Conservation (phyloP, 1,284 basidiomycete genomes). For the Marasmius fiardii region DNA sequence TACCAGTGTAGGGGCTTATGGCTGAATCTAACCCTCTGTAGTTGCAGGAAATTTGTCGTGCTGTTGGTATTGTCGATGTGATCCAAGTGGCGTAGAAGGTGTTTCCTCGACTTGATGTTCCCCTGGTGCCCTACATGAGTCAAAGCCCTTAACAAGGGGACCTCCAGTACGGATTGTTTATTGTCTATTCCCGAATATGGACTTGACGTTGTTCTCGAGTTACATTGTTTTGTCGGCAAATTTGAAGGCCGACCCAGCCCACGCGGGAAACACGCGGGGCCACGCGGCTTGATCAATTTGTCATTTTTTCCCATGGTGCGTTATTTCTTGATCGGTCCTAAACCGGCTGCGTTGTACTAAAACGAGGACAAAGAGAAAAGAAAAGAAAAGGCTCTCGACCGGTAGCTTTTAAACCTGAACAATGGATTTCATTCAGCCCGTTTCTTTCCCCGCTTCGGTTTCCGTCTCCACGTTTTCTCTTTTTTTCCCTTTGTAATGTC, state of each 20-base stretch:
- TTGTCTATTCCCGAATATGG: not conserved
- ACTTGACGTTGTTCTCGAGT: not conserved
- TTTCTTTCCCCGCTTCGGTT: conserved; percentile 11
- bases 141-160: too few relatives aligned
- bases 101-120: too few relatives aligned
- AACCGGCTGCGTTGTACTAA: conserved; percentile 28
- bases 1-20: too few relatives aligned
- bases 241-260: too few relatives aligned
- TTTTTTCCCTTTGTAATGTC: not conserved
- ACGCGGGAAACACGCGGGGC: not conserved
- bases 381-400: too few relatives aligned
- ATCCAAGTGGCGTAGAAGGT: too few relatives aligned
- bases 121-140: too few relatives aligned
- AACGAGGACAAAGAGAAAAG: conserved; percentile 28
- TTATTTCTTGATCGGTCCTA: conserved; percentile 9
- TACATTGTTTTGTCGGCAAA: too few relatives aligned
- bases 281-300: not conserved
- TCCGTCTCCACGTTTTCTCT: not conserved
- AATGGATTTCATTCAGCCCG: not conserved
- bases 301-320: not conserved
- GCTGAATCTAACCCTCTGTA: too few relatives aligned
- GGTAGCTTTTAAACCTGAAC: conserved; percentile 5
- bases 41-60: too few relatives aligned
- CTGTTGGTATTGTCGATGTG: too few relatives aligned
- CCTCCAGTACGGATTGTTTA: too few relatives aligned